Evolutionary conservation across 306 rosid species (phyloP).

Genomic region (Fragaria iinumae): DNA sequence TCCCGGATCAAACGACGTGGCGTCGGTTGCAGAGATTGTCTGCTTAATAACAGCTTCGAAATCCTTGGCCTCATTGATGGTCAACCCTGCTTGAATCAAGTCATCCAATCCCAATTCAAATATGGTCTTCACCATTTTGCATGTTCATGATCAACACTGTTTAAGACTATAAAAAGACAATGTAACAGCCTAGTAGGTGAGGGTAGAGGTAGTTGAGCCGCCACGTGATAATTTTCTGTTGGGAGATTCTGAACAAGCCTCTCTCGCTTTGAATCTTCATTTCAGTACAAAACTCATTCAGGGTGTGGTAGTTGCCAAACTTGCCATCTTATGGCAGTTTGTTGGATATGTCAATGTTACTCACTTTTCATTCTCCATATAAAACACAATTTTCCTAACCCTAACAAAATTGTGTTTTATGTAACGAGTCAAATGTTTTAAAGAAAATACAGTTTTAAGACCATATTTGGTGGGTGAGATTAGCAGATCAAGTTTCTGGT

Average conservation of each 20-base stretch:
- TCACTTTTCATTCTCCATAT: neutral
- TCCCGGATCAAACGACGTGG: slow-evolving; percentile 24
- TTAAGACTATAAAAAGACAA: neutral
- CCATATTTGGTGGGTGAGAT: neutral
- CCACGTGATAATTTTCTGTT: slow-evolving; percentile 4
- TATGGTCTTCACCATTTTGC: slow-evolving; percentile 43
- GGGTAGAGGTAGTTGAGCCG: neutral
- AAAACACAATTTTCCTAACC: neutral
- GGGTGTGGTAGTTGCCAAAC: neutral
- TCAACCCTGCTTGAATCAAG: slow-evolving; percentile 50
- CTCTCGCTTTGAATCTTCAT: too few relatives aligned
- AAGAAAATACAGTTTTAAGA: neutral
- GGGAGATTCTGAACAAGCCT: neutral
- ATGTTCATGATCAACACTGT: neutral
- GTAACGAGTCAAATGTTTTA: neutral
- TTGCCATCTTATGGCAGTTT: neutral
- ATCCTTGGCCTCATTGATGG: slow-evolving; percentile 43
- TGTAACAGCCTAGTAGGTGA: slow-evolving; percentile 1
- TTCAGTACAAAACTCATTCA: neutral
- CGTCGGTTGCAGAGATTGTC: slow-evolving; percentile 11
- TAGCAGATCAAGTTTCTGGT: neutral
- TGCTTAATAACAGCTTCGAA: slow-evolving; percentile 29
- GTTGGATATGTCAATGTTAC: neutral
- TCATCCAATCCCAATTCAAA: slow-evolving; percentile 46
- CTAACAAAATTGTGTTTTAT: neutral